Conservation (phyloP, 306 rosid species). For the Boehmeria nivea region DNA sequence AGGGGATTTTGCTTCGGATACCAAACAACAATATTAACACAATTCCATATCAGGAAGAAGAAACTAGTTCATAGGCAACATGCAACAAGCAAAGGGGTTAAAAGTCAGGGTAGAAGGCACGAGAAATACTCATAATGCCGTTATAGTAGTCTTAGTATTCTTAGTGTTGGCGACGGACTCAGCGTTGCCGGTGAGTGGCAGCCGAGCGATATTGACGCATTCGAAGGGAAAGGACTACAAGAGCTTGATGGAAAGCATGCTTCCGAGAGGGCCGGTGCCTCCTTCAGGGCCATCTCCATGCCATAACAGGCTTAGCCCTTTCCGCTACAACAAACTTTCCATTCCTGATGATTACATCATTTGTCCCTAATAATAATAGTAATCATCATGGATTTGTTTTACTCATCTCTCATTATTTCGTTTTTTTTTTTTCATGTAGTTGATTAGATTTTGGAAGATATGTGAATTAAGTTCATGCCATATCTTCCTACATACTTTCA, state of each 20-base stretch:
- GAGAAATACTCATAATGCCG: neutral
- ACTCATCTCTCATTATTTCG: neutral
- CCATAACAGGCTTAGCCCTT: slow-evolving; percentile 51
- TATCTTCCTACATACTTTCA: no score
- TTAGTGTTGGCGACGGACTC: slow-evolving; percentile 17
- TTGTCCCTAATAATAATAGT: slow-evolving; percentile 38
- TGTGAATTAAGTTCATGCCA: no score
- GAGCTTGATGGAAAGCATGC: slow-evolving; percentile 27
- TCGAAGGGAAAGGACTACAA: slow-evolving; percentile 10
- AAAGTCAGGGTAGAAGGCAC: neutral
- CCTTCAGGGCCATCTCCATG: slow-evolving; percentile 75
- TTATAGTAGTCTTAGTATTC: slow-evolving; percentile 19
- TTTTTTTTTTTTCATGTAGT: no score
- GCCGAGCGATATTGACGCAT: slow-evolving; percentile 18
- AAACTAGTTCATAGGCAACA: neutral
- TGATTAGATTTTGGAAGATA: no score
- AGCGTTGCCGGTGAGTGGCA: slow-evolving; percentile 31
- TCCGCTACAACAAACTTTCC: slow-evolving; percentile 19
- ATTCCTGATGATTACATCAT: slow-evolving; percentile 24
- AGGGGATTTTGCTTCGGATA: neutral
- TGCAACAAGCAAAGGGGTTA: slow-evolving; percentile 24
- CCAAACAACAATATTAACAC: neutral
- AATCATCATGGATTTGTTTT: neutral
- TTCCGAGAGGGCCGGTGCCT: slow-evolving; percentile 62
- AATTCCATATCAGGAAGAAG: neutral